Base-by-base conservation (phyloP, 192 early-diverging fungal genomes). In the Coemansia sp. region DNA sequence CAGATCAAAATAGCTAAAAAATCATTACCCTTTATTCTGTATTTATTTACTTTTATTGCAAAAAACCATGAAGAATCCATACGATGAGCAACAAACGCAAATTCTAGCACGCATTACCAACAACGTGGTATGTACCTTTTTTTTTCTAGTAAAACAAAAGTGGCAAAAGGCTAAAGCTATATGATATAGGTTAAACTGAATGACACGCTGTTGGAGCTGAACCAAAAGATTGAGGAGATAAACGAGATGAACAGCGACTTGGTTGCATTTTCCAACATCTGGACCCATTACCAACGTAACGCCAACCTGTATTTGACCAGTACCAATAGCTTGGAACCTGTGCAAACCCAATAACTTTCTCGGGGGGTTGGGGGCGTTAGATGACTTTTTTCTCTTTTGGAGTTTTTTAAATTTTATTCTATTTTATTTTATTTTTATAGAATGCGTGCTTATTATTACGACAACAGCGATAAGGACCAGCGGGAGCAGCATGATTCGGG, bases 371-470 rank as follows among this genome's bases (percentile, higher is more conserved):
- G n/a, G n/a, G n/a, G n/a, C n/a, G n/a, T n/a, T n/a, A n/a, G n/a
- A n/a, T n/a, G n/a, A n/a, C n/a, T n/a, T n/a, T n/a, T n/a, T n/a
- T n/a, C n/a, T 5, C 26, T 42, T 46, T 53, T 23, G 18, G 30
- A 18, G 16, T 49, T 45, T 55, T 42, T 30, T 11, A 8, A 13
- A 26, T 18, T 16, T 47, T 50, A 55, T 3, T 63, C 40, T 33
- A 37, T 26, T 55, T 31, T 42, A 26, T 55, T 21, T 19, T 8
- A 41, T 21, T 50, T 62, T 28, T 38, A 18, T 23, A 41, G 5
- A 43, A 91, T 91, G 88, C 84, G 87, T n/a, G 86, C 87, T 28
- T 96, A 90, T 67, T 78, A 85, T 59, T 85, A 83, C 67, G 87
- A 89, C 77, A 83, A 83, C 64, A 62, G 71, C 28, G 55, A 57